A percentile compares a stretch with the other conserved stretches of the same genome.
phyloP scores from a whole-genome alignment of 2,329 filamentous ascomycete species.

The Trichophaea hybrida region DNA sequence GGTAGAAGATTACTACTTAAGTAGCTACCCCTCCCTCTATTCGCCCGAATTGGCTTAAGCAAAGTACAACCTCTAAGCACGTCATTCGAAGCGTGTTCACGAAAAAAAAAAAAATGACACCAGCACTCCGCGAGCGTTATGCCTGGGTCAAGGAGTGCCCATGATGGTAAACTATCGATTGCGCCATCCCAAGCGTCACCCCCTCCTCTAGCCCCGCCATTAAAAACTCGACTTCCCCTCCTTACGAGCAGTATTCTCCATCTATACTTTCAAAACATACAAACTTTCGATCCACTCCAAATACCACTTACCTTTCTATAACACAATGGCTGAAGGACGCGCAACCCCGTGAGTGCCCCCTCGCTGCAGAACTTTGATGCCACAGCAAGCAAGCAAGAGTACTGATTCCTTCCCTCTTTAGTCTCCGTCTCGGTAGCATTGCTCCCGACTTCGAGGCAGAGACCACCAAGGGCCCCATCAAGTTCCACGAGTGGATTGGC shows the following conservation, averaged over 20 bases:
- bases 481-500: conserved; percentile 60
- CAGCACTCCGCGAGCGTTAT: neutral
- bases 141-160: neutral
- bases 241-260: neutral
- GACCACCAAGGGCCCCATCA: conserved; percentile 49
- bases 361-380: neutral
- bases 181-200: neutral
- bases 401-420: conserved; percentile 2
- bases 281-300: neutral
- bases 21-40: neutral
- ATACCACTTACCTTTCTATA: neutral
- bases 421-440: conserved; percentile 48
- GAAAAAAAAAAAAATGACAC: neutral
- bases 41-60: neutral
- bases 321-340: conserved; percentile 34
- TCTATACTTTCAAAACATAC: neutral
- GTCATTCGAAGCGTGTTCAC: neutral
- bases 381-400: neutral
- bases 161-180: neutral
- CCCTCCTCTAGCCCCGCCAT: neutral
- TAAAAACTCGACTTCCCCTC: neutral
- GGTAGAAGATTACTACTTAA: neutral
- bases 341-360: conserved; percentile 32
- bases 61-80: neutral
- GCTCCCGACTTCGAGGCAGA: conserved; percentile 57